A percentile compares a stretch with the other conserved stretches of the same genome.
These are phyloP conservation scores for Arabidopsis hybrid DNA, from an alignment of 441 rosid genomes.

Conservation along the genomic window DNA sequence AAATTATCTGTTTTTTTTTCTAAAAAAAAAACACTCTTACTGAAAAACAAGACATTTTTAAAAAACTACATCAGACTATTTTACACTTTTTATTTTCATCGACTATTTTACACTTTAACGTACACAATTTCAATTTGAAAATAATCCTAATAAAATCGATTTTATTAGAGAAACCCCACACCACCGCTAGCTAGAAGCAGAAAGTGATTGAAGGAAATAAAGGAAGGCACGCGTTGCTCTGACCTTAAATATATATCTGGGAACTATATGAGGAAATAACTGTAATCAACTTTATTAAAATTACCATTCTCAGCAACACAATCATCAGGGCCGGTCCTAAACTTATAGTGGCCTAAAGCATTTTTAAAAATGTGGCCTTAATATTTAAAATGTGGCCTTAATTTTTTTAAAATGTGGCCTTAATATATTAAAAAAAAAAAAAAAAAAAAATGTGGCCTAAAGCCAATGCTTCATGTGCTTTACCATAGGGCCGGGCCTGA, in stretches of 20 bases:
- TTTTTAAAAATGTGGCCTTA: too few species aligned
- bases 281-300: constrained; percentile 39
- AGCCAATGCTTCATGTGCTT: too few species aligned
- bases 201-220: constrained; percentile 36
- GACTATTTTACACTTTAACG: not conserved
- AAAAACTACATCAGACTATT: too few species aligned
- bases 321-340: too few species aligned
- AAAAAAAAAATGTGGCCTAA: too few species aligned
- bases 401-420: too few species aligned
- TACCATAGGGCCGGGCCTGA: too few species aligned
- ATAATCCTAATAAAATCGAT: not conserved
- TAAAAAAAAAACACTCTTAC: not conserved
- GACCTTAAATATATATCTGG: constrained; percentile 23
- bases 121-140: constrained; percentile 3
- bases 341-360: too few species aligned
- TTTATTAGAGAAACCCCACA: constrained; percentile 22
- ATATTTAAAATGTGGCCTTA: too few species aligned
- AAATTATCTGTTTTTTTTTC: not conserved
- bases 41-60: not conserved
- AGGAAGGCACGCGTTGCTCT: constrained; percentile 38
- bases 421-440: too few species aligned
- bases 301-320: constrained; percentile 41
- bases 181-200: constrained; percentile 30
- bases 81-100: too few species aligned
- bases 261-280: constrained; percentile 45